Conservation (phyloP, 2,329 filamentous ascomycete genomes). For the Plenodomus lindquistii region DNA sequence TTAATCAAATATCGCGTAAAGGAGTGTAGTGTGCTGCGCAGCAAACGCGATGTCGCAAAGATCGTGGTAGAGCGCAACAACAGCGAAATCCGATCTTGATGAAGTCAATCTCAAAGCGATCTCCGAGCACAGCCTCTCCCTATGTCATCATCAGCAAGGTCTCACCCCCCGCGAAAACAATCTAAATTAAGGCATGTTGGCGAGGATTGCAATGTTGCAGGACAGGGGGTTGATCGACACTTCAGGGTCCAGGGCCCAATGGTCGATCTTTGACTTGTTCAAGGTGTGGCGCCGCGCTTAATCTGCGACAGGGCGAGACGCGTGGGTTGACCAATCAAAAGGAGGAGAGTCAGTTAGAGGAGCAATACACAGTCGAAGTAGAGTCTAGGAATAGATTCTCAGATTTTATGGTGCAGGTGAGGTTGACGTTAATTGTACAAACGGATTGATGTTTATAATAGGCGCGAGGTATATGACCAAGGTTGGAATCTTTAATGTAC, state of each 20-base stretch:
- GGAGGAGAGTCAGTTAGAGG: no score
- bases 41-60: slow-evolving; percentile 1
- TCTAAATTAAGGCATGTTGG: slow-evolving; percentile 24
- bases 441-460: no score
- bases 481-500: no score
- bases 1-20: neutral
- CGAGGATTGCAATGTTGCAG: slow-evolving; percentile 20
- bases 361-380: no score
- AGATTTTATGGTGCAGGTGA: no score
- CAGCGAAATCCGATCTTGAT: neutral
- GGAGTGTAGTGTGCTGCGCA: neutral
- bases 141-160: slow-evolving; percentile 22
- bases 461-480: no score
- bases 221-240: slow-evolving; percentile 18
- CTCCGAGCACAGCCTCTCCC: slow-evolving; percentile 3
- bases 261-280: slow-evolving; percentile 20
- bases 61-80: neutral
- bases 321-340: slow-evolving; percentile 18
- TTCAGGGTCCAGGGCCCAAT: slow-evolving; percentile 17
- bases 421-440: no score
- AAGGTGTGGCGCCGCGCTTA: slow-evolving; percentile 35
- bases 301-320: slow-evolving; percentile 38
- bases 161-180: slow-evolving; percentile 3
- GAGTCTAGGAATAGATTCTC: no score
- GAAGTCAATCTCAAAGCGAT: neutral